A percentile compares a stretch with the other conserved stretches of the same genome.
Conservation (phyloP, 73 alveolate species). For the Paramecium caudatum region DNA sequence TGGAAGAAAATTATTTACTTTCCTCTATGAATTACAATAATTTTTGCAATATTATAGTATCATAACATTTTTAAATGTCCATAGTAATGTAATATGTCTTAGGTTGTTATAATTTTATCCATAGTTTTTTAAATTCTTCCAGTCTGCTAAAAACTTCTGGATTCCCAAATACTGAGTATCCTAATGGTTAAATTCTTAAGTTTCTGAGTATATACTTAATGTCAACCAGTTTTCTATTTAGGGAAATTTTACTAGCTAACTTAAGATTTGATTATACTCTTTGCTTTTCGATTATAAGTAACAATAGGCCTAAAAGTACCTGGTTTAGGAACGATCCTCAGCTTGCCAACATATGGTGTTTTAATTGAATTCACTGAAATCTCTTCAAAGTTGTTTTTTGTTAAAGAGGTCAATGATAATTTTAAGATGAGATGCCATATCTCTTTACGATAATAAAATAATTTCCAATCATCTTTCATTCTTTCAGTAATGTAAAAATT, state of each 20-base stretch:
- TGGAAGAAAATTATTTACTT: conserved; percentile 77
- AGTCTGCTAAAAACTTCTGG: conserved; percentile 83
- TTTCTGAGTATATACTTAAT: conserved; percentile 79
- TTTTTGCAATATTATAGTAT: conserved; percentile 79
- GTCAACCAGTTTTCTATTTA: conserved; percentile 74
- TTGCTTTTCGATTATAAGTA: conserved; percentile 85
- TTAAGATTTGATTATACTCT: background rate
- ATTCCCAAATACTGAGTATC: conserved; percentile 88
- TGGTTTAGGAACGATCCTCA: conserved; percentile 87
- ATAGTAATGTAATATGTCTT: conserved; percentile 82
- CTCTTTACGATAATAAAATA: conserved; percentile 86
- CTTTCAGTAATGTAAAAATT: conserved; percentile 89
- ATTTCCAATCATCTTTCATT: conserved; percentile 81
- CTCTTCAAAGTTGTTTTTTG: background rate
- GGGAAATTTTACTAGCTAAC: conserved; percentile 41
- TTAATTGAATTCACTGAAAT: conserved; percentile 20
- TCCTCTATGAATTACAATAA: conserved; percentile 78
- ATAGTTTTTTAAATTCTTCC: conserved; percentile 81
- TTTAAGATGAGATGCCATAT: conserved; percentile 83
- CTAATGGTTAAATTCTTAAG: conserved; percentile 75
- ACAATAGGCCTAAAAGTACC: conserved; percentile 90
- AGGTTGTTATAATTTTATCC: conserved; percentile 82
- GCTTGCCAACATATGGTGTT: conserved; percentile 81
- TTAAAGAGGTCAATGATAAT: conserved; percentile 69
- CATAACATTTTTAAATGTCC: conserved; percentile 93